Evolutionary conservation across 2,329 filamentous ascomycete species (phyloP), one percentile per base, ranked within the genome.

Genomic region (Simplicillium aogashimaense): DNA sequence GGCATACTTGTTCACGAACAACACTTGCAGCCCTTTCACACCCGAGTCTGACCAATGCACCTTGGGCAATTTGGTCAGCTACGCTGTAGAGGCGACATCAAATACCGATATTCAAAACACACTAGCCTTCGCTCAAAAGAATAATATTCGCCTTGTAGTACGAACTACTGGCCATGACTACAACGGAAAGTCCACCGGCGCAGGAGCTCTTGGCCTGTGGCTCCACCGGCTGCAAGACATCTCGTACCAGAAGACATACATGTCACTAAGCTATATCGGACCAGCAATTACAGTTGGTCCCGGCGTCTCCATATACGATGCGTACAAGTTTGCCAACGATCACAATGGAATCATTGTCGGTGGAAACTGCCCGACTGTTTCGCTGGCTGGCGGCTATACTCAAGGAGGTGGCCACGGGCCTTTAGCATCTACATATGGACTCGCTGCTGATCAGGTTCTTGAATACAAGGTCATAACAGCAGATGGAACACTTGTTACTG

Each of bases 321-420:
- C 62, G 0, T 58, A 69, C 29, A 49, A 46, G 25, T 65, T 63
- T 31, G 72, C 70, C 2, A 50, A 68, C 11, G 53, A 62, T 13
- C 53, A 65, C 20, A 68, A 67, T 0, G 59, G 70, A 35, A 64
- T 61, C 0, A 62, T 76, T 2, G 65, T 78, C 4, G 71, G 68
- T 14, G 76, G 76, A 4, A 69, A 72, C n/a, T 73, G 73, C 39
- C 43, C 54, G 1, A 72, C 68, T 0, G 76, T 81, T 5, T 76
- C 76, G 1, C 47, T 76, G 7, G 69, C 72, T 0, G 78, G 78
- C 13, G 78, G 78, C 1, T 82, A 72, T 48, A 68, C 63, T 3
- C 73, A 78, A 51, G 76, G 76, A 5, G 78, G 75, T 12, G 78
- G 79, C 0, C 75, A 80, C 50, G 69, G 66, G 1, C 60, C 67